These are phyloP conservation scores for Thermothelomyces thermophilus DNA, from an alignment of 2,329 filamentous ascomycete species.

Conservation along the genomic window DNA sequence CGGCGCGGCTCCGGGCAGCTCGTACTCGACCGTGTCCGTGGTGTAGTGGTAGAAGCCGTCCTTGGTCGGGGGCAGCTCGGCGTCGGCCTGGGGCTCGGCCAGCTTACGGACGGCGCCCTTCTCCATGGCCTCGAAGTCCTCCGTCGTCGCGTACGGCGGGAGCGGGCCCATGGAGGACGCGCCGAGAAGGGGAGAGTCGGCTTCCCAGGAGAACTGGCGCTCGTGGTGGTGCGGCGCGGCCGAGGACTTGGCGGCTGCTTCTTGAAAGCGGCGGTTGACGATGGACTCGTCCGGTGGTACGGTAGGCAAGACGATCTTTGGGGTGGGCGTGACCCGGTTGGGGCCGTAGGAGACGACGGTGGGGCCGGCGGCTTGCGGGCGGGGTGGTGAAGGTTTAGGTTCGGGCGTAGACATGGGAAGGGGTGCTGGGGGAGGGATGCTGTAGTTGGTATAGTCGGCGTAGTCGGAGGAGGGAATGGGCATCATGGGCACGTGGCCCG, in stretches of 20 bases:
- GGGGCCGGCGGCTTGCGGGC: constrained; percentile 13
- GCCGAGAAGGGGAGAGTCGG: constrained; percentile 18
- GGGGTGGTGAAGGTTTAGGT: constrained; percentile 17
- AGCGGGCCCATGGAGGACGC: constrained; percentile 21
- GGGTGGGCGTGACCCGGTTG: constrained; percentile 26
- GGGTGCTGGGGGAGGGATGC: constrained; percentile 13
- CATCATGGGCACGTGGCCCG: constrained; percentile 14
- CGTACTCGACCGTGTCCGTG: constrained; percentile 22
- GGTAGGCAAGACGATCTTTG: constrained; percentile 20
- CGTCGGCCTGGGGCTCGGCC: constrained; percentile 22
- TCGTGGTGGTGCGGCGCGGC: constrained; percentile 12
- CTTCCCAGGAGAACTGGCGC: constrained; percentile 20
- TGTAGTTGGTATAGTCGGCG: constrained; percentile 16
- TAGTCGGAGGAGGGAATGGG: constrained; percentile 16
- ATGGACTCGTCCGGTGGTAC: constrained; percentile 24
- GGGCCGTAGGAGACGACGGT: constrained; percentile 26
- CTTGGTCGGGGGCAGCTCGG: constrained; percentile 27
- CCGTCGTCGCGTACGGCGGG: constrained; percentile 25
- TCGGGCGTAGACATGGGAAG: constrained; percentile 6
- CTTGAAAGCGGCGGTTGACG: constrained; percentile 14
- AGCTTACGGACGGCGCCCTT: constrained; percentile 26
- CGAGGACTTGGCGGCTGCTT: background rate
- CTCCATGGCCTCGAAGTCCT: constrained; percentile 25
- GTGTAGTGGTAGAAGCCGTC: constrained; percentile 26
- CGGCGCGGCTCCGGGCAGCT: constrained; percentile 22